phyloP scores from a whole-genome alignment of 2,329 filamentous ascomycete species.

The Grosmannia serpens region DNA sequence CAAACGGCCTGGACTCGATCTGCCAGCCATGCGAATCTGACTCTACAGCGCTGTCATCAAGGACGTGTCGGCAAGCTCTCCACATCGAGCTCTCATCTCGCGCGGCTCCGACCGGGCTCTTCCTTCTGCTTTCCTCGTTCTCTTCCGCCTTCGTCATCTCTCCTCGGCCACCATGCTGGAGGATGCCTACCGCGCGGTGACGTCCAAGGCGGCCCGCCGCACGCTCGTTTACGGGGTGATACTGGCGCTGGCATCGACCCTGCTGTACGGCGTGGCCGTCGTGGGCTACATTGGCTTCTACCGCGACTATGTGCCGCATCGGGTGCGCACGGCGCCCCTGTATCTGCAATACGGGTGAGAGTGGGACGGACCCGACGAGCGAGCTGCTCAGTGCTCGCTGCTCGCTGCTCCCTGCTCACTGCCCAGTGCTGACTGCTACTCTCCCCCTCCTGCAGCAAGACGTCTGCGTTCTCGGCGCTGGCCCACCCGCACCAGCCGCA shows the following conservation, averaged over 20 bases:
- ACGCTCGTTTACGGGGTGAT: conserved; percentile 35
- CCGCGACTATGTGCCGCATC: conserved; percentile 43
- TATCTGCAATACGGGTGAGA: conserved; percentile 48
- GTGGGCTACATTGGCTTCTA: conserved; percentile 43
- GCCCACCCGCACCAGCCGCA: background rate
- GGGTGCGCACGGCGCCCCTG: conserved; percentile 38
- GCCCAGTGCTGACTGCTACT: background rate
- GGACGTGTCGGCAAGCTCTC: too few species aligned
- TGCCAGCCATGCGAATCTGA: too few species aligned
- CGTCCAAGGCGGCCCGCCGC: conserved; percentile 40
- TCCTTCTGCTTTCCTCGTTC: background rate
- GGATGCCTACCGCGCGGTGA: conserved; percentile 24
- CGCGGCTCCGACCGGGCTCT: background rate
- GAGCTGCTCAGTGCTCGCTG: too few species aligned
- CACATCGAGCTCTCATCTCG: too few species aligned
- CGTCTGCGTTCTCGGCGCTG: background rate
- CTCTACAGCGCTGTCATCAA: too few species aligned
- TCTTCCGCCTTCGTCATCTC: background rate
- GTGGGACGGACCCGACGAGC: background rate
- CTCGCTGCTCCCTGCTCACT: too few species aligned
- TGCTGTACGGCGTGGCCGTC: conserved; percentile 35
- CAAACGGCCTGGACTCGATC: too few species aligned
- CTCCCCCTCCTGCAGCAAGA: too few species aligned
- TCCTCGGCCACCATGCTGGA: background rate
- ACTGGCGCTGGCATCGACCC: conserved; percentile 27